Evolutionary conservation across 2,329 filamentous ascomycete species (phyloP), one percentile per base, ranked within the genome.

Genomic region (Amesomyces nigricolor): DNA sequence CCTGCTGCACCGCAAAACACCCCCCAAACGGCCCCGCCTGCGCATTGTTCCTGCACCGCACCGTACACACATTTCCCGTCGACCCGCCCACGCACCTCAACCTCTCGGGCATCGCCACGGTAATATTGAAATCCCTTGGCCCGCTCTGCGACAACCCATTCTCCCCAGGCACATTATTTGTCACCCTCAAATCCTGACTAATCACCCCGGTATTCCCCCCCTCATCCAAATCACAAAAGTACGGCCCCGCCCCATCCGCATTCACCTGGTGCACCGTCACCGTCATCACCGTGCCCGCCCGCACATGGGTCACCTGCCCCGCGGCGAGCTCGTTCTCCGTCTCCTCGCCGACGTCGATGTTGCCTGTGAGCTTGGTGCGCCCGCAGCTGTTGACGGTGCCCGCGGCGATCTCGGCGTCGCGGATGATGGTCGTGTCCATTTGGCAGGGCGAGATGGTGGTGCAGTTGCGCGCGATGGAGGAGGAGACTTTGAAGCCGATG

Each of bases 361-460:
- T 81, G 45, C 84, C 84, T 52, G 58, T 50, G 5, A 65, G 59
- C 56, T 63, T 54, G 26, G 62, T 87, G 58, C 83, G 77, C 44
- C 84, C 84, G 64, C 84, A 87, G 56, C 79, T 74, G 62, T 81
- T 82, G 47, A 81, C 80, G 7, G 78, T 66, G 62, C 80, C 80
- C 51, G 72, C 69, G 6, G 61, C 58, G 62, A 81, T 77, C 71
- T 82, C 75, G 14, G 75, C 76, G 56, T 83, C 79, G 51, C 77
- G 75, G 68, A 87, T 86, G 64, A 85, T 76, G 51, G 81, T 85
- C 10, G 81, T 74, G 56, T 87, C 83, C 60, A 82, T 79, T 64
- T 87, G 82, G 73, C 84, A 86, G 17, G 83, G 83, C 66, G 76
- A 82, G 71, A 85, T 82, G 53, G 73, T 72, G 14, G 81, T 84